Base-by-base conservation (phyloP, 2,329 filamentous ascomycete genomes). In the Xylariaceae sp. region DNA sequence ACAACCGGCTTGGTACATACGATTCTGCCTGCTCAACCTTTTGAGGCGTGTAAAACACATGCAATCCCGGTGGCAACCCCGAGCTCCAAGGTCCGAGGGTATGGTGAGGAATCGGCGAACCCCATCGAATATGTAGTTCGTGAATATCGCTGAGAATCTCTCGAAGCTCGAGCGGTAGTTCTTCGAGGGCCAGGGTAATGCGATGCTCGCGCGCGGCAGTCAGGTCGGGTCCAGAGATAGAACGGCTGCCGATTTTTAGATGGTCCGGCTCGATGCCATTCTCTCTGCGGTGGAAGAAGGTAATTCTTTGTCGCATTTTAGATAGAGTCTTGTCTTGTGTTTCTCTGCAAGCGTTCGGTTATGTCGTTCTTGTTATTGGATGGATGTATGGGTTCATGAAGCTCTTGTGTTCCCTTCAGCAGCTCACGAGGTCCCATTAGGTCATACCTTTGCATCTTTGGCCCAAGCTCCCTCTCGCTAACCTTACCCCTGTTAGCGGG, bases 61-160 rank as follows among this genome's bases (percentile, higher is more conserved):
- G 90, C 19, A 97, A 70, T 3, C 92, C 92, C 1, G 91, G 83
- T 2, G 88, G 82, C 12, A 90, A 66, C 47, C 86, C 79, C 41
- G 89, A 89, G 35, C 79, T 72, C 58, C 93, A 85, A 2, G 91
- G 91, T 32, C 83, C 75, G 36, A 84, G 70, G 1, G 77, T 71
- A 32, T 77, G 69, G 62, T 83, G 84, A 2, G 74, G 58, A 6
- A 61, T 57, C 2, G 80, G 69, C 12, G 82, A 79, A n/a, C 79
- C 76, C 88, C 90, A 95, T 62, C 86, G 80, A 47, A 96, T 70
- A 64, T 92, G 86, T 34, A 96, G 69, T 64, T 89, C 83, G 57
- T 85, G 79, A 52, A 79, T 80, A 57, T 79, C 72, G 43, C 76
- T 72, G 21, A 95, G 70, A 12, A 85, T 67, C 21, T 74, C 66